Percentiles rank a stretch among this genome's conserved stretches.
Evolutionary conservation across 352 stramenopile genomes (phyloP).

Genomic region (Bremia lactucae): DNA sequence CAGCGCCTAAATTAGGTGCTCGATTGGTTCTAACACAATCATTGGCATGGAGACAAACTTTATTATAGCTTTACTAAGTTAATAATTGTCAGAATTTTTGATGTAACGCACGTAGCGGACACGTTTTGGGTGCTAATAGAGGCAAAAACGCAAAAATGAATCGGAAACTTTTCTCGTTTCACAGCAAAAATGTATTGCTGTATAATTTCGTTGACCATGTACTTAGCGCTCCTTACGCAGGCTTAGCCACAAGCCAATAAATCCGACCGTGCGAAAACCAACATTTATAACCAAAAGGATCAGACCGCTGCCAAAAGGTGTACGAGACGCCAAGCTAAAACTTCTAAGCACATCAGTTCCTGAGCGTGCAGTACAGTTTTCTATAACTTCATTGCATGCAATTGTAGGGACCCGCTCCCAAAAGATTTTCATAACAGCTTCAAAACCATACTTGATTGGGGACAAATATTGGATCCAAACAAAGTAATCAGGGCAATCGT

Average conservation of each 20-base stretch:
- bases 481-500: conserved; percentile 32
- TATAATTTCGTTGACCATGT: too few species aligned
- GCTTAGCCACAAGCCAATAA: conserved; percentile 15
- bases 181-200: too few species aligned
- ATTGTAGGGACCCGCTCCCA: conserved; percentile 29
- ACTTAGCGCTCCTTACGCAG: conserved; percentile 6
- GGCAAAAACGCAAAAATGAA: too few species aligned
- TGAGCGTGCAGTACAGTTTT: conserved; percentile 18
- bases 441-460: conserved; percentile 36
- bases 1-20: too few species aligned
- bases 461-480: conserved; percentile 38
- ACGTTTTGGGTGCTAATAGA: too few species aligned
- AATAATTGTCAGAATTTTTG: too few species aligned
- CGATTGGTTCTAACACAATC: too few species aligned
- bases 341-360: conserved; percentile 24
- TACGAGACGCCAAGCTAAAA: conserved; percentile 15
- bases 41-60: too few species aligned
- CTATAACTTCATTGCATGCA: conserved; percentile 14
- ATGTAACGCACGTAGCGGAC: too few species aligned
- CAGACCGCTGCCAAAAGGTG: conserved; percentile 7
- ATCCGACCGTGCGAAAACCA: conserved; percentile 17
- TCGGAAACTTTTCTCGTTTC: too few species aligned
- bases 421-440: conserved; percentile 39
- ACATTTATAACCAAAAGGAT: conserved; percentile 21
- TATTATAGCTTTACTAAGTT: too few species aligned